phyloP scores from a whole-genome alignment of 108 stramenopile genomes.

The Hondaea fermentalgiana region DNA sequence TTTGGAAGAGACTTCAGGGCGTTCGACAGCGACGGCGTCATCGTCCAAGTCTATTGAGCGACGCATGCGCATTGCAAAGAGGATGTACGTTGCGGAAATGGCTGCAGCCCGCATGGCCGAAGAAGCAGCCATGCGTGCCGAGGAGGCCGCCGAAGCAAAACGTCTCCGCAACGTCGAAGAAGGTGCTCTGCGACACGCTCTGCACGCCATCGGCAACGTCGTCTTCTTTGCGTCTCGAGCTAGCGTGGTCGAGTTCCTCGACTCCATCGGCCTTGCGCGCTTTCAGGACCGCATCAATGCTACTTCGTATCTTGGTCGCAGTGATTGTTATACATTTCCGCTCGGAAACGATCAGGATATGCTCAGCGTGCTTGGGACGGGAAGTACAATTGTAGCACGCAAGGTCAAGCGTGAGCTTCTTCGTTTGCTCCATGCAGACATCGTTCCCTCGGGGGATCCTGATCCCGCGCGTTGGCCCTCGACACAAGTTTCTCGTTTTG shows the following conservation, averaged over 20 bases:
- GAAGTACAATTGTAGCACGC: not conserved
- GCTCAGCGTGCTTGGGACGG: not conserved
- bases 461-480: not conserved
- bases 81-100: not conserved
- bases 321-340: not conserved
- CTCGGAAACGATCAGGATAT: not conserved
- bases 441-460: not conserved
- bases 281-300: not conserved
- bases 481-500: not conserved
- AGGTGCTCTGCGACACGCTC: not conserved
- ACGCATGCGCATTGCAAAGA: not conserved
- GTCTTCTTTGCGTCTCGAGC: not conserved
- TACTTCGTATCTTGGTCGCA: not conserved
- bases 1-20: not conserved
- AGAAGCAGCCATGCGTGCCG: slow-evolving; percentile 1
- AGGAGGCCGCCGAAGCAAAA: not conserved
- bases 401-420: not conserved
- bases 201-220: not conserved
- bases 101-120: slow-evolving; percentile 10
- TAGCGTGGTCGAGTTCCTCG: not conserved
- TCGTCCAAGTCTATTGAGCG: not conserved
- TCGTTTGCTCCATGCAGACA: not conserved
- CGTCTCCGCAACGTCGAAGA: not conserved
- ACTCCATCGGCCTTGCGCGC: not conserved
- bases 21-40: not conserved